phyloP scores from a whole-genome alignment of 2,329 filamentous ascomycete species.

The Ophiostoma ips region DNA sequence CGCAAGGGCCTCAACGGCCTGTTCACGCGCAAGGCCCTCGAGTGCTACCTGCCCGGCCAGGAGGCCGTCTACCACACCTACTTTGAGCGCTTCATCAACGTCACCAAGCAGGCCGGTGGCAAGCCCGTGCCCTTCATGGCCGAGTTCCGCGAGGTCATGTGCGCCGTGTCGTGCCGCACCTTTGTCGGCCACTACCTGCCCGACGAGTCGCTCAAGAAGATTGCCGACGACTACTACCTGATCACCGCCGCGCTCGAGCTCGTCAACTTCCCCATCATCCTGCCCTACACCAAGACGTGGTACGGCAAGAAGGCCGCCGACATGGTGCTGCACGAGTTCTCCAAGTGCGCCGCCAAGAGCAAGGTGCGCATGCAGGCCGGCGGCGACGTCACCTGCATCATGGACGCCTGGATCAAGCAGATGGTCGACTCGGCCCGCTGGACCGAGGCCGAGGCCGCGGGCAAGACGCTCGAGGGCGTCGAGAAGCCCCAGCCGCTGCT shows the following conservation, averaged over 20 bases:
- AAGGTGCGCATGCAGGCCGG: constrained; percentile 85
- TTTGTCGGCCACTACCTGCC: constrained; percentile 94
- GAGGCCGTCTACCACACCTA: constrained; percentile 84
- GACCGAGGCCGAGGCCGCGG: constrained; percentile 62
- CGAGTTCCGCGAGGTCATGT: constrained; percentile 87
- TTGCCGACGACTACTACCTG: constrained; percentile 91
- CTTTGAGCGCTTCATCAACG: constrained; percentile 63
- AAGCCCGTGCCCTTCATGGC: constrained; percentile 78
- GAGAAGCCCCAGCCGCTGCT: constrained; percentile 75
- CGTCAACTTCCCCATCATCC: constrained; percentile 95
- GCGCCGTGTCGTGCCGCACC: constrained; percentile 87
- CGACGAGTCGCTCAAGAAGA: constrained; percentile 80
- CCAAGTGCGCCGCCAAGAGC: constrained; percentile 83
- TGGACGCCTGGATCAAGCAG: constrained; percentile 84
- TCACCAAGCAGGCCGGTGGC: constrained; percentile 57
- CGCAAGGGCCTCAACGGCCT: constrained; percentile 91
- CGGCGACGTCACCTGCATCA: constrained; percentile 77
- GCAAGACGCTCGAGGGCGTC: constrained; percentile 55
- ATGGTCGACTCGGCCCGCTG: constrained; percentile 79
- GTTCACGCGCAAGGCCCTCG: constrained; percentile 82
- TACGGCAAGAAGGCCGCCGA: constrained; percentile 93
- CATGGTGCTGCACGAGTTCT: constrained; percentile 79
- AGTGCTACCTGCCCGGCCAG: constrained; percentile 79
- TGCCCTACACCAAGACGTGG: constrained; percentile 92
- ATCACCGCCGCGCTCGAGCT: constrained; percentile 92